phyloP scores from a whole-genome alignment of 768 basidiomycete species.

The Plicaturopsis crispa region DNA sequence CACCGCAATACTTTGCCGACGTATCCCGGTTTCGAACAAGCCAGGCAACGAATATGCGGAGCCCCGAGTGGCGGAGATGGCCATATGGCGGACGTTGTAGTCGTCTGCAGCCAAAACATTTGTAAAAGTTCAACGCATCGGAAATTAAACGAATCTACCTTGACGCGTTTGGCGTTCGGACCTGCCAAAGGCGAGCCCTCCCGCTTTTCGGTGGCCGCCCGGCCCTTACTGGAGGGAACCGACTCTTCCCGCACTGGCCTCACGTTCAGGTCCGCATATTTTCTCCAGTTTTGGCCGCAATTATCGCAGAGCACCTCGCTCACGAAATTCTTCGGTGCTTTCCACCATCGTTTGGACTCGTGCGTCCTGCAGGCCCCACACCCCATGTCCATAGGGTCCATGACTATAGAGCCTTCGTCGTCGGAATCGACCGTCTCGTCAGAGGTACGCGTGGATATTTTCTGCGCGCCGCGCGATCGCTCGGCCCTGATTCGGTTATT shows the following conservation, averaged over 20 bases:
- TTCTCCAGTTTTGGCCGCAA: slow-evolving; percentile 86
- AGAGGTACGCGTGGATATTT: not conserved
- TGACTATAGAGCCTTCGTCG: slow-evolving; percentile 73
- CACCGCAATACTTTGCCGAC: slow-evolving; percentile 76
- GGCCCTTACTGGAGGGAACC: slow-evolving; percentile 30
- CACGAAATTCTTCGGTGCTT: slow-evolving; percentile 79
- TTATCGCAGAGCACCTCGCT: slow-evolving; percentile 75
- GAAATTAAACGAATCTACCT: slow-evolving; percentile 27
- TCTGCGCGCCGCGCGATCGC: slow-evolving; percentile 17
- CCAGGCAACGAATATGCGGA: slow-evolving; percentile 65
- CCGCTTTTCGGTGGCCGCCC: slow-evolving; percentile 38
- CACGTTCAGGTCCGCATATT: slow-evolving; percentile 85
- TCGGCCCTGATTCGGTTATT: slow-evolving; percentile 40
- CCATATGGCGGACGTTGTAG: slow-evolving; percentile 27
- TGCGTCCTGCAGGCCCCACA: slow-evolving; percentile 85
- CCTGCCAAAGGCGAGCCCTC: slow-evolving; percentile 54
- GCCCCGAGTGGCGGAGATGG: slow-evolving; percentile 52
- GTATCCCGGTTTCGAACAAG: slow-evolving; percentile 70
- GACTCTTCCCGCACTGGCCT: slow-evolving; percentile 65
- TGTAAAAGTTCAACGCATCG: not conserved
- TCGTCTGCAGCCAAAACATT: slow-evolving; percentile 26
- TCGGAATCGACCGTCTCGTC: slow-evolving; percentile 42
- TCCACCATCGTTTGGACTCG: slow-evolving; percentile 83
- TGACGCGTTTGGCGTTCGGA: slow-evolving; percentile 54
- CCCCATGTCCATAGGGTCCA: slow-evolving; percentile 41